These are phyloP conservation scores for Austropuccinia psidii DNA, from an alignment of 1,284 basidiomycete genomes.

Conservation along the genomic window DNA sequence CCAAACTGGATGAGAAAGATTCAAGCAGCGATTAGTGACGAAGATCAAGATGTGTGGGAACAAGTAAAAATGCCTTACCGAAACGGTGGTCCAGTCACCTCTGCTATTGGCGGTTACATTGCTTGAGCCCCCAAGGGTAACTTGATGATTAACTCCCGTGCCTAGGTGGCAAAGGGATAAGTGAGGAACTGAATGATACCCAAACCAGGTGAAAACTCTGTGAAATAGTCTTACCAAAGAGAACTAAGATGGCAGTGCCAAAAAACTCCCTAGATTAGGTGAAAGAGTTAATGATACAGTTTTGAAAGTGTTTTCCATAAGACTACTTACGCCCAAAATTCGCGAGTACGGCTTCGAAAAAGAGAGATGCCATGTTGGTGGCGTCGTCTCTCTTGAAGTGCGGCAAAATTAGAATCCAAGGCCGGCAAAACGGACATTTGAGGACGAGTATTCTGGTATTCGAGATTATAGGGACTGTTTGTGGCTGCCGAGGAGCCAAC, in stretches of 20 bases:
- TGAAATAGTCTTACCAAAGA: constrained; percentile 8
- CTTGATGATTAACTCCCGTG: constrained; percentile 18
- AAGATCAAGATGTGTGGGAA: not conserved
- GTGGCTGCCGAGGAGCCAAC: too few relatives aligned
- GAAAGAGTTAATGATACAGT: not conserved
- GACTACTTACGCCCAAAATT: not conserved
- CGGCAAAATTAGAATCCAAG: not conserved
- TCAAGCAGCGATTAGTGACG: not conserved
- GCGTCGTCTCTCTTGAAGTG: not conserved
- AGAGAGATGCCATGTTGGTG: not conserved
- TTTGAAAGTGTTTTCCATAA: not conserved
- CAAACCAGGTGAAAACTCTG: not conserved
- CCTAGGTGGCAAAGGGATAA: not conserved
- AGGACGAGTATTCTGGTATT: not conserved
- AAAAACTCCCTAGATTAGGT: constrained; percentile 17
- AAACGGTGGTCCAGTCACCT: constrained; percentile 15
- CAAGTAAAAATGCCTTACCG: constrained; percentile 27
- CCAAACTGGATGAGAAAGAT: constrained; percentile 10
- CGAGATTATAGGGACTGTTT: too few relatives aligned
- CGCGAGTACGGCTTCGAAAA: not conserved
- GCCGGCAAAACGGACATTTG: not conserved
- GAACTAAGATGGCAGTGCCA: constrained; percentile 25
- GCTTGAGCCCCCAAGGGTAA: constrained; percentile 24
- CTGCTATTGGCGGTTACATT: not conserved
- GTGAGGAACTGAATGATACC: not conserved